Evolutionary conservation across 2,329 filamentous ascomycete genomes (phyloP), one percentile per base, ranked within the genome.

Genomic region (Alternaria sp.): DNA sequence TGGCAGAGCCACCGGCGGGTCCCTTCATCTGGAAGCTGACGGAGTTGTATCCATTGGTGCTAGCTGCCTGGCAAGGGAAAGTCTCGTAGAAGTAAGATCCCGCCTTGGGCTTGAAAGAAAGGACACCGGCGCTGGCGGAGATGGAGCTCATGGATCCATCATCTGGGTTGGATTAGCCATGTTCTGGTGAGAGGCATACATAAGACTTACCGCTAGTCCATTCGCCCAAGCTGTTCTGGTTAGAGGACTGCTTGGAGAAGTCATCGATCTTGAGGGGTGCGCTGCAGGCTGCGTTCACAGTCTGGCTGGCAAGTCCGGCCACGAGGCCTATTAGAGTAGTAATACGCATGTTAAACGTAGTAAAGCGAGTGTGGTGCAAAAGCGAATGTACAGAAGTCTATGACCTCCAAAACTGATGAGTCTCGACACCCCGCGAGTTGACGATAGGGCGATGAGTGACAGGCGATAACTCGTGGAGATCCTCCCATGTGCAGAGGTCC

Each of bases 11-110:
- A 16, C 78, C 78, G 9, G 79, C 67, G 11, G 82, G 80, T 4
- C 81, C 81, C 71, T 85, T 81, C 61, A 85, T 67, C 27, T 76
- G 78, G 72, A 86, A 85, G 28, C 80, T 80, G 46, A 86, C 64
- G 3, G 80, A 81, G 64, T 76, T 81, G 71, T 86, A 86, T 60
- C 80, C 80, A 50, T 83, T 79, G 49, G 75, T 79, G 16, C 74
- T 74, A 18, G 84, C 80, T 40, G 79, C 74, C 66, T 83, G 79
- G 74, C 85, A 87, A 0, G 74, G 67, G 55, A 87, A 82, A 2
- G 81, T 83, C 70, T 85, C 85, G 68, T 86, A 86, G 63, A 85
- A 86, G 75, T 87, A 87, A 12, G 84, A 82, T 27, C 66, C 69
- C 16, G 78, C 68, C 62, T 81, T 83, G 32, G 83, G 82, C n/a